Conservation (phyloP, 257 asterid species). For the Solanum etuberosum region DNA sequence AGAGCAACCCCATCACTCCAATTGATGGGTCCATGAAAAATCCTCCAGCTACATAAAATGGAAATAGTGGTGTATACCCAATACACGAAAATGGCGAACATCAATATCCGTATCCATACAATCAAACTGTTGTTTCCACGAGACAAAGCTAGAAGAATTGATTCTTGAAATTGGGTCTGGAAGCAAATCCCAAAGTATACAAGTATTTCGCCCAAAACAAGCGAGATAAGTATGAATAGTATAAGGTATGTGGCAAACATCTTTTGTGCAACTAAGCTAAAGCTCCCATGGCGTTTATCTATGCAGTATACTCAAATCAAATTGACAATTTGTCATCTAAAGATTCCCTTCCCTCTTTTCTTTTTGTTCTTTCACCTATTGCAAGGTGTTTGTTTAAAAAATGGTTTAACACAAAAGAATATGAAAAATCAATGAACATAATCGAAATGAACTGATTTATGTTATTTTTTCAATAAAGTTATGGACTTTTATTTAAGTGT, state of each 20-base stretch:
- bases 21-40: neutral
- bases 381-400: neutral
- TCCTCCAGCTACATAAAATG: neutral
- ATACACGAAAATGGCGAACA: neutral
- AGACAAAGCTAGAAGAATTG: neutral
- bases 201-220: neutral
- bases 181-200: neutral
- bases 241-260: neutral
- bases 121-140: neutral
- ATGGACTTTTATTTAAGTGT: too few species aligned
- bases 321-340: neutral
- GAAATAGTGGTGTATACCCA: neutral
- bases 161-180: neutral
- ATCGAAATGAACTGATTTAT: too few species aligned
- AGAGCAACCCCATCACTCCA: constrained; percentile 15
- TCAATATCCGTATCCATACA: neutral
- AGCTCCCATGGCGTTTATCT: neutral
- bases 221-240: neutral
- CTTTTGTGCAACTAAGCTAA: neutral
- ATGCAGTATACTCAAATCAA: neutral
- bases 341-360: neutral
- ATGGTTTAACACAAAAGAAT: too few species aligned
- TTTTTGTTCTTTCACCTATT: neutral
- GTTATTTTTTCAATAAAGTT: too few species aligned
- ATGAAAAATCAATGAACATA: too few species aligned